phyloP scores from a whole-genome alignment of 768 basidiomycete genomes.

The Tylopilus sp. region DNA sequence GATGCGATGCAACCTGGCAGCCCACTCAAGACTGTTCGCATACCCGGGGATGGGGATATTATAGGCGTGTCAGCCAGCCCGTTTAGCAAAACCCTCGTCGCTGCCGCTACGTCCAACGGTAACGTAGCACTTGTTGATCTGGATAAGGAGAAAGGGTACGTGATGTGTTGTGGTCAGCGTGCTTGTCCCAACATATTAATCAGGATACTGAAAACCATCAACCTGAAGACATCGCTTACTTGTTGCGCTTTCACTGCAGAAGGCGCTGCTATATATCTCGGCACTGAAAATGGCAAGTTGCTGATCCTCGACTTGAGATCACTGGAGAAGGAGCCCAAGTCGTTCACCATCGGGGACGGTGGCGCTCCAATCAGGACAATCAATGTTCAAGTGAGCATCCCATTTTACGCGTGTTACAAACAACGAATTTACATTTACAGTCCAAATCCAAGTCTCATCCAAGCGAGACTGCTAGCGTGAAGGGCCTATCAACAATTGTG shows the following conservation, averaged over 20 bases:
- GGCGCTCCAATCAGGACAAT: slow-evolving; percentile 50
- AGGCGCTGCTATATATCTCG: slow-evolving; percentile 62
- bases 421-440: slow-evolving; percentile 4
- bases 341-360: slow-evolving; percentile 46
- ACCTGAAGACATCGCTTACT: slow-evolving; percentile 51
- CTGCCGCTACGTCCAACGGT: slow-evolving; percentile 53
- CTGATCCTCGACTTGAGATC: slow-evolving; percentile 61
- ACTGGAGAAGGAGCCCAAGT: slow-evolving; percentile 61
- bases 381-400: slow-evolving; percentile 50
- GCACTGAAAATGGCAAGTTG: slow-evolving; percentile 63
- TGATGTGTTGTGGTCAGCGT: background rate
- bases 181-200: background rate
- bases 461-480: slow-evolving; percentile 3
- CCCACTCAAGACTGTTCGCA: slow-evolving; percentile 49
- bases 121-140: slow-evolving; percentile 61
- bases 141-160: slow-evolving; percentile 72
- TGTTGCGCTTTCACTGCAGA: slow-evolving; percentile 67
- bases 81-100: slow-evolving; percentile 71
- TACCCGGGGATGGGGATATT: slow-evolving; percentile 52
- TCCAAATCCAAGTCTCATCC: slow-evolving; percentile 16
- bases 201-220: slow-evolving; percentile 59
- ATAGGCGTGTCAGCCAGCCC: slow-evolving; percentile 61
- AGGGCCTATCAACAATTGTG: slow-evolving; percentile 7
- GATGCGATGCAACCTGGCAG: slow-evolving; percentile 57
- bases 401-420: background rate